A percentile compares a stretch with the other conserved stretches of the same genome.
Evolutionary conservation across 768 basidiomycete genomes (phyloP).

Genomic region (Crassisporium funariophilum): DNA sequence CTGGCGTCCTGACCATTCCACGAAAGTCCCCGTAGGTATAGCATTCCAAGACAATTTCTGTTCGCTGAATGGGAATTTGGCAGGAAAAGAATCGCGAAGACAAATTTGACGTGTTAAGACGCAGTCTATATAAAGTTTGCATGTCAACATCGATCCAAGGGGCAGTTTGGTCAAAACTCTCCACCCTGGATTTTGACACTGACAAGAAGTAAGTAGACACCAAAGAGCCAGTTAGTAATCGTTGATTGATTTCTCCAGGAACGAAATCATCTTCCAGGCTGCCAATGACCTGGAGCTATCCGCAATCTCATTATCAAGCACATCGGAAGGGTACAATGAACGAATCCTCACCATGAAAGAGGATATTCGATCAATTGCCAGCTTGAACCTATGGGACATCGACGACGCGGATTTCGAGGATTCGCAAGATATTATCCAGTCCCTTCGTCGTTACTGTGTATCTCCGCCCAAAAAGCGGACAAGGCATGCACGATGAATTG

Average conservation of each 20-base stretch:
- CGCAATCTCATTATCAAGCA: conserved; percentile 51
- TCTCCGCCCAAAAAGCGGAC: conserved; percentile 9
- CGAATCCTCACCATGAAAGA: conserved; percentile 35
- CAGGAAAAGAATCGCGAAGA: conserved; percentile 38
- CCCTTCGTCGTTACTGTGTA: conserved; percentile 28
- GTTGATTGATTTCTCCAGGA: conserved; percentile 30
- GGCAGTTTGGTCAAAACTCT: conserved; percentile 20
- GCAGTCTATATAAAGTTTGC: conserved; percentile 40
- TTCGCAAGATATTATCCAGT: conserved; percentile 36
- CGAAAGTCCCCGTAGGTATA: conserved; percentile 20
- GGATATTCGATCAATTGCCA: conserved; percentile 36
- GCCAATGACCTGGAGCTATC: conserved; percentile 52
- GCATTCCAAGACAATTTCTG: not conserved
- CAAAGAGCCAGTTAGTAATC: not conserved
- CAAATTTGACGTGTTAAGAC: conserved; percentile 41
- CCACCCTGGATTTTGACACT: conserved; percentile 6
- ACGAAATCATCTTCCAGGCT: conserved; percentile 38
- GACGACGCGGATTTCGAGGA: conserved; percentile 39
- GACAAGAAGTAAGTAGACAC: conserved; percentile 9
- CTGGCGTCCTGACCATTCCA: conserved; percentile 26
- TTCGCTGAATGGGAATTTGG: not conserved
- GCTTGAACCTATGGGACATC: conserved; percentile 24
- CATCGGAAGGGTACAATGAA: conserved; percentile 48
- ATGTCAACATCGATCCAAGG: conserved; percentile 15
- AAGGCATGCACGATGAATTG: conserved; percentile 9